Conservation (phyloP, 768 basidiomycete genomes). For the Filobasidium floriforme region DNA sequence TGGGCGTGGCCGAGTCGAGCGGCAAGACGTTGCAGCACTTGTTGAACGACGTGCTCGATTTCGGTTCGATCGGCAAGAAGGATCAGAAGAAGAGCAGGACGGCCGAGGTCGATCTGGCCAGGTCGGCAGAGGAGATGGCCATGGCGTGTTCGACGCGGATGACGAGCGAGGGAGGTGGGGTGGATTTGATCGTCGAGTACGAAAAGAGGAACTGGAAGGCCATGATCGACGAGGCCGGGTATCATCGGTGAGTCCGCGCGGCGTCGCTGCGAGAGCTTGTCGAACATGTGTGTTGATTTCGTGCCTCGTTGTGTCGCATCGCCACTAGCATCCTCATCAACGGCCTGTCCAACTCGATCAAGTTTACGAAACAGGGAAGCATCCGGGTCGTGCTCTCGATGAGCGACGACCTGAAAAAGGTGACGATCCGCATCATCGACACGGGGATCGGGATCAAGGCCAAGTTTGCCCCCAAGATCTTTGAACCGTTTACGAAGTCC, state of each 20-base stretch:
- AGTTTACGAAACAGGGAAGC: constrained; percentile 24
- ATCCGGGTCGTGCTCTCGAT: constrained; percentile 22
- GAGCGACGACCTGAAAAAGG: neutral
- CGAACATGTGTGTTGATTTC: no score
- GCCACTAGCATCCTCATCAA: constrained; percentile 34
- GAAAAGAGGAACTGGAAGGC: constrained; percentile 17
- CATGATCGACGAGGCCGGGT: constrained; percentile 26
- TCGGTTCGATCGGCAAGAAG: constrained; percentile 9
- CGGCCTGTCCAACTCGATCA: constrained; percentile 30
- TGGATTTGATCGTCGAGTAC: constrained; percentile 13
- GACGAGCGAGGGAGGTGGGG: neutral
- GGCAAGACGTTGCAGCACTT: constrained; percentile 27
- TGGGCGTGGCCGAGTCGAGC: constrained; percentile 24
- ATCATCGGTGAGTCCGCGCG: constrained; percentile 29
- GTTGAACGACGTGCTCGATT: constrained; percentile 33
- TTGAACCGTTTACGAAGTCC: constrained; percentile 36
- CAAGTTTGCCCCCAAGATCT: constrained; percentile 22
- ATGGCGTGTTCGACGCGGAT: constrained; percentile 7
- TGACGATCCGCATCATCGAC: constrained; percentile 24
- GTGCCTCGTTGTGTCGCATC: constrained; percentile 1
- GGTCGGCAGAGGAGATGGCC: neutral
- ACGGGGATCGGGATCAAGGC: constrained; percentile 31
- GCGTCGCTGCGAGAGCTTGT: no score
- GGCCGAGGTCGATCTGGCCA: constrained; percentile 14
- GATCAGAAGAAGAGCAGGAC: neutral